phyloP scores from a whole-genome alignment of 1,139 yeast species.

The Candida sp. region DNA sequence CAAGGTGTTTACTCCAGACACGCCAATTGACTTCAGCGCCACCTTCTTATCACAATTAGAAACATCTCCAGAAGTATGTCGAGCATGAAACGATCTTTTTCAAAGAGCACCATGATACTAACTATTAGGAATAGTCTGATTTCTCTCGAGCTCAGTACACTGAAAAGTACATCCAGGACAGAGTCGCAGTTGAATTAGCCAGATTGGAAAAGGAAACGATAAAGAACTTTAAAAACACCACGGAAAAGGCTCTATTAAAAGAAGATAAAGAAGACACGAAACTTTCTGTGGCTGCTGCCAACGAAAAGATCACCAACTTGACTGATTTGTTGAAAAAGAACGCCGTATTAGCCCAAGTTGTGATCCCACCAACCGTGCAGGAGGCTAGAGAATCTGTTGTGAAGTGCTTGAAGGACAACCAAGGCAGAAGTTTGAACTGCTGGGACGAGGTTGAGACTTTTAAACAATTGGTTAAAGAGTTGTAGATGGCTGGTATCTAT shows the following conservation, averaged over 20 bases:
- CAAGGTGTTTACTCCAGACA: slow-evolving; percentile 68
- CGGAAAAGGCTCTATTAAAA: slow-evolving; percentile 46
- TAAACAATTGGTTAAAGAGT: slow-evolving; percentile 52
- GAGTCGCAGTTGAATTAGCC: slow-evolving; percentile 69
- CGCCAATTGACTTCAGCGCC: slow-evolving; percentile 79
- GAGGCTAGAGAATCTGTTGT: slow-evolving; percentile 61
- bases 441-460: slow-evolving; percentile 85
- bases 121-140: slow-evolving; percentile 53
- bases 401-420: slow-evolving; percentile 69
- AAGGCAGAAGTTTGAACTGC: slow-evolving; percentile 81
- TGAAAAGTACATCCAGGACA: slow-evolving; percentile 77
- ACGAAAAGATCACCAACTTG: slow-evolving; percentile 47
- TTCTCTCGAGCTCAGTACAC: slow-evolving; percentile 82
- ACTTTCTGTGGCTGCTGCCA: slow-evolving; percentile 33
- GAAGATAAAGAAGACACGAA: slow-evolving; percentile 19
- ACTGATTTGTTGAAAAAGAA: slow-evolving; percentile 52
- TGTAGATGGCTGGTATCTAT: slow-evolving; percentile 11
- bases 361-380: slow-evolving; percentile 32
- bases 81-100: not conserved
- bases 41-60: slow-evolving; percentile 74
- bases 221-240: slow-evolving; percentile 55
- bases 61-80: slow-evolving; percentile 62
- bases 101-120: slow-evolving; percentile 18
- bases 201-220: slow-evolving; percentile 65
- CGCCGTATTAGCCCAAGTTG: slow-evolving; percentile 45